Evolutionary conservation across 495 filamentous ascomycete species (phyloP).

Genomic region (Parachaetomium inaequale): DNA sequence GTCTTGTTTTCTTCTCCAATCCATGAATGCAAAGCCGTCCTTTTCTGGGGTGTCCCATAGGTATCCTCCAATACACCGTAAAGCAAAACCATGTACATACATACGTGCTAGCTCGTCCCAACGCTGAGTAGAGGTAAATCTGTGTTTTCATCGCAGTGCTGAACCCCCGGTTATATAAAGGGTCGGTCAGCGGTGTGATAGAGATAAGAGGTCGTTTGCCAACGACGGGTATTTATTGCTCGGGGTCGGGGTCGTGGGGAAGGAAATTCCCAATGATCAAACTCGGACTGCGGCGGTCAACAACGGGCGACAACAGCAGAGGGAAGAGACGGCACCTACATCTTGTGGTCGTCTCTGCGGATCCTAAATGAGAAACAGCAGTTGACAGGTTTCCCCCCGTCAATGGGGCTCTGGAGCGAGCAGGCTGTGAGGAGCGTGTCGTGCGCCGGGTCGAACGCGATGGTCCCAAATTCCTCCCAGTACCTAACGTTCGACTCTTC

Average conservation of each 20-base stretch:
- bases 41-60: constrained; percentile 4
- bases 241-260: constrained; percentile 54
- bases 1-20: neutral
- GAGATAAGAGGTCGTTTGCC: neutral
- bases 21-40: constrained; percentile 6
- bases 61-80: neutral
- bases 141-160: neutral
- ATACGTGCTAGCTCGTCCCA: neutral
- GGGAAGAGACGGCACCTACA: constrained; percentile 55
- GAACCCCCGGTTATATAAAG: neutral
- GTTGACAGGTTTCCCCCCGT: constrained; percentile 66
- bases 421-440: constrained; percentile 96
- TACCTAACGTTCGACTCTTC: constrained; percentile 94
- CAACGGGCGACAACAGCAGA: neutral
- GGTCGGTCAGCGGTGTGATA: neutral
- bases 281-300: constrained; percentile 60
- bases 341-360: constrained; percentile 87
- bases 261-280: constrained; percentile 97
- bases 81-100: neutral
- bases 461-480: constrained; percentile 99
- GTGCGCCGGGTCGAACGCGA: constrained; percentile 93
- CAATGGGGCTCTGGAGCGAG: constrained; percentile 79
- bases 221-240: constrained; percentile 20
- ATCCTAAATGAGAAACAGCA: constrained; percentile 99
- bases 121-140: neutral